Conservation (phyloP, 2,329 filamentous ascomycete species). For the Xylaria sp. region DNA sequence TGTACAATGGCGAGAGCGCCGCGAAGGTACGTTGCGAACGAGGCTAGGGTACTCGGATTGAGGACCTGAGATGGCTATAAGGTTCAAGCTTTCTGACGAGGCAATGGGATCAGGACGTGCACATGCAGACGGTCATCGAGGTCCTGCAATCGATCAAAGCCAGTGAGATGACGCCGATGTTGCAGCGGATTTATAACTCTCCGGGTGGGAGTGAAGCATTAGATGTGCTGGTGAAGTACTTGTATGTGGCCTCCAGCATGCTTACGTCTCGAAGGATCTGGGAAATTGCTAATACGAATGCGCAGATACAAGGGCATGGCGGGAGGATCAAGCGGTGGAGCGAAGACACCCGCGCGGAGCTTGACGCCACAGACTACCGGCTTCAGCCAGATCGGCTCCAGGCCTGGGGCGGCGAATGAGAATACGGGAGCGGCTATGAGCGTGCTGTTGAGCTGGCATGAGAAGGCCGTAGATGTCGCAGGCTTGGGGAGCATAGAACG, state of each 20-base stretch:
- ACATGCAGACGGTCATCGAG: conserved; percentile 86
- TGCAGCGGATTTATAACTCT: conserved; percentile 77
- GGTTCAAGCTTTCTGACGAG: conserved; percentile 20
- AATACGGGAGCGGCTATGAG: conserved; percentile 91
- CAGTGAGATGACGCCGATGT: conserved; percentile 88
- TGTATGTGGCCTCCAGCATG: conserved; percentile 59
- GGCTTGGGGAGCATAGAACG: conserved; percentile 89
- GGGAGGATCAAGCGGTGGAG: conserved; percentile 42
- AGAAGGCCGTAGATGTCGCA: conserved; percentile 94
- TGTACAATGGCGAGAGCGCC: conserved; percentile 65
- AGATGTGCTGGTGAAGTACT: conserved; percentile 96
- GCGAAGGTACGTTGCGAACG: conserved; percentile 55
- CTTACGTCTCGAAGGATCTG: background rate
- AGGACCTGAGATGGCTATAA: conserved; percentile 14
- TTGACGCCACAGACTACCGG: conserved; percentile 79
- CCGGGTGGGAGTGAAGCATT: conserved; percentile 81
- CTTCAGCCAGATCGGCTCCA: conserved; percentile 76
- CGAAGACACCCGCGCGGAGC: conserved; percentile 50
- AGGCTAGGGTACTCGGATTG: conserved; percentile 7
- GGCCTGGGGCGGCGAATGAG: conserved; percentile 58
- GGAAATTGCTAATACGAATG: conserved; percentile 12
- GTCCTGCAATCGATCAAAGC: conserved; percentile 96
- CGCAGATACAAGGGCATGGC: conserved; percentile 89
- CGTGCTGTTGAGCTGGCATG: conserved; percentile 96
- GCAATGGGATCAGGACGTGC: conserved; percentile 65